Conservation (phyloP, 2,329 filamentous ascomycete genomes). For the Ilyonectria destructans region DNA sequence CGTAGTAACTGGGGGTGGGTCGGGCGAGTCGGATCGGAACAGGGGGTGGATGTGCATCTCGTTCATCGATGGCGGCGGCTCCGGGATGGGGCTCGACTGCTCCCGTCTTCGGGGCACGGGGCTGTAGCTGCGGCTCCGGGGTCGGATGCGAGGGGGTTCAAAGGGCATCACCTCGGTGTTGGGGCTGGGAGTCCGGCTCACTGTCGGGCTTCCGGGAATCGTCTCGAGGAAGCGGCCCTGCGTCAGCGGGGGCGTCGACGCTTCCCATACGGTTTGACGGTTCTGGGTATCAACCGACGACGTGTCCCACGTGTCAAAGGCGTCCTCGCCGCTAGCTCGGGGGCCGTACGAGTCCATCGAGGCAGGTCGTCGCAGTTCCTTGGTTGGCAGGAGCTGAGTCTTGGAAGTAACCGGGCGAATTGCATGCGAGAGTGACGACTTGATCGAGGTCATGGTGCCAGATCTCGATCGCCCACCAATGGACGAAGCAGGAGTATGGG, state of each 20-base stretch:
- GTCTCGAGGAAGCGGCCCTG: constrained; percentile 75
- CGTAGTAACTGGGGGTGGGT: constrained; percentile 76
- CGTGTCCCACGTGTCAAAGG: constrained; percentile 84
- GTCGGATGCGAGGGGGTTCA: constrained; percentile 62
- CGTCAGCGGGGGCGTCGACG: constrained; percentile 62
- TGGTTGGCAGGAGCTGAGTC: constrained; percentile 65
- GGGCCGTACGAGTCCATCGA: constrained; percentile 65
- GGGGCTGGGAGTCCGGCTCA: constrained; percentile 77
- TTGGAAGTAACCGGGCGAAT: constrained; percentile 72
- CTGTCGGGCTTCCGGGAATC: constrained; percentile 77
- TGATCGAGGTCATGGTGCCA: constrained; percentile 48
- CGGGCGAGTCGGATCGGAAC: constrained; percentile 81
- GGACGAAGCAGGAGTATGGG: constrained; percentile 59
- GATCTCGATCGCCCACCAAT: constrained; percentile 50
- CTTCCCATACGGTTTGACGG: constrained; percentile 71
- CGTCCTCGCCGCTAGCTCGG: constrained; percentile 66
- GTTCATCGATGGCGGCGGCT: constrained; percentile 55
- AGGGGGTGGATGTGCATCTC: constrained; percentile 85
- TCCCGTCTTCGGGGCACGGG: constrained; percentile 57
- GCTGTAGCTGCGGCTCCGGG: constrained; percentile 69
- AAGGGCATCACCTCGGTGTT: constrained; percentile 70
- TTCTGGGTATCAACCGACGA: constrained; percentile 76
- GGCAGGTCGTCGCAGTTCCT: constrained; percentile 60
- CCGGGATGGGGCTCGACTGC: constrained; percentile 38
- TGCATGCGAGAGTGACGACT: constrained; percentile 61